Base-by-base conservation (phyloP, 164 flowering plant species). In the Sextonia rubra region DNA sequence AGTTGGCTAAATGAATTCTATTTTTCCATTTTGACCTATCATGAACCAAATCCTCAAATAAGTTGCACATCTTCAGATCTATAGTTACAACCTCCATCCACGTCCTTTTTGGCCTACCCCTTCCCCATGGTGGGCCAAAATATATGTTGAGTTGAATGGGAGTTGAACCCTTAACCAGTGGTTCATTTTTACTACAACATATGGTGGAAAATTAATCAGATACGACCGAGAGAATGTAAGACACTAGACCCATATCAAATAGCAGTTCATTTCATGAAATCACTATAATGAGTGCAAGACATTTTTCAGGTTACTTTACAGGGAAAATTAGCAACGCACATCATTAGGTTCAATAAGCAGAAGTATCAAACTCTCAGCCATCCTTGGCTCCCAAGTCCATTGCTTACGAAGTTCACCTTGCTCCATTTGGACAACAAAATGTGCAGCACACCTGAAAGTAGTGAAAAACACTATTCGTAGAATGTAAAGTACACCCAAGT, bases 351-450 rank as follows among this genome's bases (percentile, higher is more conserved):
- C 99, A 73, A 88, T n/a, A 82, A 92, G 91, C 69, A 88, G 80
- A 74, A 94, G 97, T 71, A 91, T 84, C 87, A 94, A 78, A 80
- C 97, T 85, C 69, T 88, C 97, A 23, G 88, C 86, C 95, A 94
- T 91, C 71, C 82, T 82, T 74, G 99, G 94, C 69, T 91, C 97
- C 97, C 99, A 94, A 66, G 84, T 83, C 97, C 94, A 94, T 85
- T 88, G 95, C 81, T 87, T 91, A 80, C 79, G 77, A 74, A 90
- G 84, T 62, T 84, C 91, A 20, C 84, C 84, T 75, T 77, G 90
- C 72, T 81, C 92, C 84, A 89, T 70, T 78, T 81, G 86, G 70
- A 77, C 77, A 60, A 86, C 61, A 76, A 84, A 92, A 73, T 90
- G 86, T 44, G 89, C 84, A 77, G 90, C 83, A 74, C 88, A 87